These are phyloP conservation scores for Curvularia spicifera DNA, from an alignment of 2,329 filamentous ascomycete species.

Conservation along the genomic window DNA sequence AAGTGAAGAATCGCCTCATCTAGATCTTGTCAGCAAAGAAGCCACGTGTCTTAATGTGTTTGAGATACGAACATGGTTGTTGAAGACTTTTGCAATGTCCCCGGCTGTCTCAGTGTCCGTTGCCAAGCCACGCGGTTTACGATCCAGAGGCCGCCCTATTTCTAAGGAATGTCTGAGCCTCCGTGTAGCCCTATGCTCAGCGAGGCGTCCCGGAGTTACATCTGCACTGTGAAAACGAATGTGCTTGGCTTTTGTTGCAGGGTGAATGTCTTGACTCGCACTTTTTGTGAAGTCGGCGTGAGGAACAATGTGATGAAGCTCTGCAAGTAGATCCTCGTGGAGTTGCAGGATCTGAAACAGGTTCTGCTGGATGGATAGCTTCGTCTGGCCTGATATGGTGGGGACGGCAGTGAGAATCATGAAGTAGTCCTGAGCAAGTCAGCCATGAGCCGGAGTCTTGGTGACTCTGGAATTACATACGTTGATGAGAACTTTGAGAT, in stretches of 20 bases:
- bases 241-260: constrained; percentile 50
- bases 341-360: constrained; percentile 79
- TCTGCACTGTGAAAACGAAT: constrained; percentile 59
- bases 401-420: constrained; percentile 72
- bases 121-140: constrained; percentile 46
- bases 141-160: constrained; percentile 51
- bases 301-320: constrained; percentile 74
- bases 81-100: constrained; percentile 62
- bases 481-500: constrained; percentile 84
- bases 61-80: constrained; percentile 54
- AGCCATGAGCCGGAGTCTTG: neutral
- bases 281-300: constrained; percentile 61
- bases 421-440: constrained; percentile 51
- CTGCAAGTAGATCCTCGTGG: constrained; percentile 80
- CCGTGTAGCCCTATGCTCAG: constrained; percentile 43
- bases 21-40: constrained; percentile 50
- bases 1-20: constrained; percentile 83
- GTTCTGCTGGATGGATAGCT: constrained; percentile 78
- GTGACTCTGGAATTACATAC: constrained; percentile 58
- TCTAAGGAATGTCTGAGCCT: constrained; percentile 56
- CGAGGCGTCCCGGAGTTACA: constrained; percentile 48
- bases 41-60: constrained; percentile 4
- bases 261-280: constrained; percentile 40
- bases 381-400: constrained; percentile 66
- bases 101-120: constrained; percentile 62